Evolutionary conservation across 192 early-diverging fungal genomes (phyloP), one percentile per base, ranked within the genome.

Genomic region (Backusella tarrabulga): DNA sequence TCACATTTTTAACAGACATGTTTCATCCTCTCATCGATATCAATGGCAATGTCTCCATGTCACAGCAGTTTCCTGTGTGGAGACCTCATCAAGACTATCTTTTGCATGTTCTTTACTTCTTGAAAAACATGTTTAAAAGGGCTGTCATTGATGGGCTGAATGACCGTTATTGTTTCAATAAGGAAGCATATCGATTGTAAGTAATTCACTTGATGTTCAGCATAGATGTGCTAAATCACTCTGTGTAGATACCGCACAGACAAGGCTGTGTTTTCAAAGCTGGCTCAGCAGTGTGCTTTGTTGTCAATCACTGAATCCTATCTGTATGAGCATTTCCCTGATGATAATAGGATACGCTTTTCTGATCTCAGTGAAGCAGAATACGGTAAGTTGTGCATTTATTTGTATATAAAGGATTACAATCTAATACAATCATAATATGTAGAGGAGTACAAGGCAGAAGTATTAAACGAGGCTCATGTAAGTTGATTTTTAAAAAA

Each of bases 101-200:
- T 17, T 90, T 90, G 71, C 95, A 97, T 79, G 84, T 96, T 3
- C 86, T 97, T 76, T 92, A 96, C 75, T 97, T 95, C 77, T 76
- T 97, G 19, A 96, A 96, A 79, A 94, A 95, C 54, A 84, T 89
- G 8, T 97, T 97, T 82, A 94, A 94, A 71, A 91, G 94, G 72
- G 83, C 85, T 19, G 93, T 95, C 14, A 78, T 97, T 74, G 86
- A 87, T 44, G 83, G 85, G 26, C 78, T 95, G 40, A 26, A 79
- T 74, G 90, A 92, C 73, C 82, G 87, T 12, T 74, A 90, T 69
- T 92, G 91, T 40, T 77, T 83, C 12, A 91, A 93, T 78, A 86
- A 85, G 71, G 88, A 92, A 42, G 92, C 92, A 1, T 90, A 85
- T 78, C 80, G 84, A 34, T 85, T 90, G 88, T 92, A 68, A 76